Conservation (phyloP, 1,139 yeast species). For the Hanseniaspora sp. region DNA sequence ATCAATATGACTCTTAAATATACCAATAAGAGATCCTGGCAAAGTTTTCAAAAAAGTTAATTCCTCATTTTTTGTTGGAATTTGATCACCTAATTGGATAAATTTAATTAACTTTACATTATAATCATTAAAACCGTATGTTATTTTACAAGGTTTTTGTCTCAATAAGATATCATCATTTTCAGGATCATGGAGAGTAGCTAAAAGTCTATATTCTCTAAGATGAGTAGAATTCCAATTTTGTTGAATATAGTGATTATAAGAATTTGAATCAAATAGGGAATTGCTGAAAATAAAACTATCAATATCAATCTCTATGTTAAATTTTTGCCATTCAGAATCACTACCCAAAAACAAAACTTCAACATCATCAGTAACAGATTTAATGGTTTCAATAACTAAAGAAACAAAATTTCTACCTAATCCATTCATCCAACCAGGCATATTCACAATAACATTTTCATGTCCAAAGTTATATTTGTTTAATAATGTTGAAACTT, state of each 20-base stretch:
- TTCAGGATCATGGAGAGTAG: constrained; percentile 42
- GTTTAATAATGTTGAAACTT: constrained; percentile 26
- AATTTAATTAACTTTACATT: constrained; percentile 22
- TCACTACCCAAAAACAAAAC: background rate
- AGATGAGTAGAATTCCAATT: constrained; percentile 36
- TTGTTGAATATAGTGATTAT: constrained; percentile 11
- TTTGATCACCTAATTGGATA: background rate
- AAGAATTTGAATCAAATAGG: background rate
- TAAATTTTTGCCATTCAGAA: background rate
- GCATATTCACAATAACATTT: constrained; percentile 48
- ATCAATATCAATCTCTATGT: constrained; percentile 33
- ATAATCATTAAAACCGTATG: constrained; percentile 30
- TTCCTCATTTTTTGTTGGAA: constrained; percentile 2
- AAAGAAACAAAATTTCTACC: constrained; percentile 57
- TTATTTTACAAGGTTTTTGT: constrained; percentile 40
- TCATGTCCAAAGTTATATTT: constrained; percentile 20
- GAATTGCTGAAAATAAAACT: constrained; percentile 14
- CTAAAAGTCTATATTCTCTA: constrained; percentile 40
- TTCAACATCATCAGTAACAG: constrained; percentile 30
- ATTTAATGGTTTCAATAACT: constrained; percentile 39
- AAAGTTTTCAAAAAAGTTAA: constrained; percentile 33
- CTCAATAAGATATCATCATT: constrained; percentile 8
- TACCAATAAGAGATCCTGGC: constrained; percentile 47
- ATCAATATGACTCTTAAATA: constrained; percentile 16
- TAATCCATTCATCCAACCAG: constrained; percentile 90